These are phyloP conservation scores for Agrostemma githago DNA, from an alignment of 148 eudicot species.

Conservation along the genomic window DNA sequence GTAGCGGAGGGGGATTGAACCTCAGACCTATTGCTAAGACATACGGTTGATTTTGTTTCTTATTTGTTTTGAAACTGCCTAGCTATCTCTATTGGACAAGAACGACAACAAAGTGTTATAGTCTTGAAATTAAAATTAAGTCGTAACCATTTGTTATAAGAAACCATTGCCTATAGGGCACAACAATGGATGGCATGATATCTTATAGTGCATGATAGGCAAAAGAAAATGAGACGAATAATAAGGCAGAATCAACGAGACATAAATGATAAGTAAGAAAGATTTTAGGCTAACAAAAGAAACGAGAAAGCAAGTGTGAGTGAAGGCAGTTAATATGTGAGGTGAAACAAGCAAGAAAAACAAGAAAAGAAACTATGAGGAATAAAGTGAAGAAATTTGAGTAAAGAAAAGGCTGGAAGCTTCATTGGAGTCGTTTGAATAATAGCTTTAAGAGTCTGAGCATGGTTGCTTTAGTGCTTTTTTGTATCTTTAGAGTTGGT, in stretches of 20 bases:
- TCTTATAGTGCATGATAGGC: background rate
- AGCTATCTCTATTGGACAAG: constrained; percentile 1
- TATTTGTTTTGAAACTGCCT: background rate
- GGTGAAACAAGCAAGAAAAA: constrained; percentile 4
- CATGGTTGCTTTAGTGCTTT: background rate
- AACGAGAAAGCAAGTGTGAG: background rate
- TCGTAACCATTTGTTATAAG: background rate
- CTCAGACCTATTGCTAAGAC: too few relatives aligned
- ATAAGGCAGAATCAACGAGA: background rate
- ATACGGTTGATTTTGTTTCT: background rate
- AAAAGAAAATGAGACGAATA: background rate
- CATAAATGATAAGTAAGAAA: background rate
- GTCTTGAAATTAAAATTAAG: background rate
- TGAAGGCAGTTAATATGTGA: background rate
- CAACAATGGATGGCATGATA: background rate
- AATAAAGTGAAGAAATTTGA: background rate
- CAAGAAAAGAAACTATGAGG: background rate
- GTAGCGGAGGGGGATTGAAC: too few relatives aligned
- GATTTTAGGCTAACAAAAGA: background rate
- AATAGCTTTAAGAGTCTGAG: too few relatives aligned
- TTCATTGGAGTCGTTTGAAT: background rate
- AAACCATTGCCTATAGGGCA: background rate
- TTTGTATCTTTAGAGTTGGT: background rate
- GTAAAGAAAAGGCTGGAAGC: background rate
- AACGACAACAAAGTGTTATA: background rate